A percentile compares a stretch with the other conserved stretches of the same genome.
Evolutionary conservation across 495 filamentous ascomycete species (phyloP).

Genomic region (Glutinoglossum americanum): DNA sequence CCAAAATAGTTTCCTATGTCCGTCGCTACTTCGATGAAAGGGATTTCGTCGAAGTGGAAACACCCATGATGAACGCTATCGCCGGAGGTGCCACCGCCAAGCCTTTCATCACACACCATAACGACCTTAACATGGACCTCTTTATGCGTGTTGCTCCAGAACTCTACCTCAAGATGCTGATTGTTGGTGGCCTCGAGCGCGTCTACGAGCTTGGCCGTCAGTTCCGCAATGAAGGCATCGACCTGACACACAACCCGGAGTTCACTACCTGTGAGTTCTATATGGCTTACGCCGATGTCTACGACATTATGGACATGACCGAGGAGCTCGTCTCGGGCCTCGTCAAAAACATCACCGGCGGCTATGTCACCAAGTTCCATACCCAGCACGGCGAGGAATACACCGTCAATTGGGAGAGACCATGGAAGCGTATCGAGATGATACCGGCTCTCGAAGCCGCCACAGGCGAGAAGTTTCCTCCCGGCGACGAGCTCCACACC

Average conservation of each 20-base stretch:
- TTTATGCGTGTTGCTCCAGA: slow-evolving; percentile 93
- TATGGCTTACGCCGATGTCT: slow-evolving; percentile 79
- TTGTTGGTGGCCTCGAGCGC: slow-evolving; percentile 78
- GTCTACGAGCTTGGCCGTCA: slow-evolving; percentile 86
- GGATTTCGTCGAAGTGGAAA: slow-evolving; percentile 89
- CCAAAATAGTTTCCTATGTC: slow-evolving; percentile 69
- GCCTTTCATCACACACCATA: slow-evolving; percentile 88
- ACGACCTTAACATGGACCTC: slow-evolving; percentile 78
- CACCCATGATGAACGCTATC: slow-evolving; percentile 91
- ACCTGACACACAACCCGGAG: slow-evolving; percentile 95
- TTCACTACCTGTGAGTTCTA: slow-evolving; percentile 98
- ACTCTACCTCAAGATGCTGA: slow-evolving; percentile 85
- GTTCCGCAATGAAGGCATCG: slow-evolving; percentile 90
- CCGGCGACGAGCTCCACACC: slow-evolving; percentile 74
- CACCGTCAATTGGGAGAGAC: slow-evolving; percentile 84
- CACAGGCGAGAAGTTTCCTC: slow-evolving; percentile 82
- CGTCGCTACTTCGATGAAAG: slow-evolving; percentile 66
- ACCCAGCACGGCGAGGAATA: slow-evolving; percentile 67
- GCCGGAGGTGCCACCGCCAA: slow-evolving; percentile 91
- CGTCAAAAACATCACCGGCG: slow-evolving; percentile 73
- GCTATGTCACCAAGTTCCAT: slow-evolving; percentile 61
- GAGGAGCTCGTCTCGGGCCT: slow-evolving; percentile 88
- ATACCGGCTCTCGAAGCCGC: slow-evolving; percentile 82
- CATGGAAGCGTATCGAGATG: slow-evolving; percentile 92
- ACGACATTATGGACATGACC: slow-evolving; percentile 81